Percentiles rank a stretch among this genome's conserved stretches.
Evolutionary conservation across 2,329 filamentous ascomycete genomes (phyloP).

Genomic region (Neospermospora avenae): DNA sequence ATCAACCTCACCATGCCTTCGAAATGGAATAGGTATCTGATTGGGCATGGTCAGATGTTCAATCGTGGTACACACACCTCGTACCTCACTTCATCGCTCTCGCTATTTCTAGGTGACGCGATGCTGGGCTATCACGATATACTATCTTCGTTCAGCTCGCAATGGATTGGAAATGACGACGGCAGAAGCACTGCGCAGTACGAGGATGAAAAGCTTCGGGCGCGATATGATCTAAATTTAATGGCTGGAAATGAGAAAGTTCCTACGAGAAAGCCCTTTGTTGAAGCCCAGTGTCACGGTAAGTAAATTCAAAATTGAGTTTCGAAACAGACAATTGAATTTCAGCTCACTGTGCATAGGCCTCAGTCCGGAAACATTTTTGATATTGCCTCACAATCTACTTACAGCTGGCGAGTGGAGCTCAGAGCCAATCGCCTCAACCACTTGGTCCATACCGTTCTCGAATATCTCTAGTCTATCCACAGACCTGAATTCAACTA

Average conservation of each 20-base stretch:
- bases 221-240: slow-evolving; percentile 9
- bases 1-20: slow-evolving; percentile 7
- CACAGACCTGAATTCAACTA: slow-evolving; percentile 1
- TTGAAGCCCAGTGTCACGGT: slow-evolving; percentile 8
- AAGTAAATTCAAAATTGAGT: neutral
- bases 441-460: neutral
- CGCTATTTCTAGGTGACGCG: neutral
- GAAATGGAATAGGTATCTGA: neutral
- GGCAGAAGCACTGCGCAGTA: neutral
- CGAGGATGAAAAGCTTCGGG: neutral
- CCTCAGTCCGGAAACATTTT: neutral
- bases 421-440: neutral
- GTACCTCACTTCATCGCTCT: neutral
- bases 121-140: neutral
- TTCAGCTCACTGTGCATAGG: too few species aligned
- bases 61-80: neutral
- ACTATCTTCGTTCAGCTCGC: neutral
- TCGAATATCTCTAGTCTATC: neutral
- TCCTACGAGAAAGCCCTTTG: slow-evolving; percentile 1
- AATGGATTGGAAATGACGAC: neutral
- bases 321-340: too few species aligned
- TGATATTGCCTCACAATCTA: neutral
- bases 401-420: slow-evolving; percentile 1
- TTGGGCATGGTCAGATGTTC: neutral
- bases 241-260: neutral